Base-by-base conservation (phyloP, 1,284 basidiomycete species). In the Mycena citricolor region DNA sequence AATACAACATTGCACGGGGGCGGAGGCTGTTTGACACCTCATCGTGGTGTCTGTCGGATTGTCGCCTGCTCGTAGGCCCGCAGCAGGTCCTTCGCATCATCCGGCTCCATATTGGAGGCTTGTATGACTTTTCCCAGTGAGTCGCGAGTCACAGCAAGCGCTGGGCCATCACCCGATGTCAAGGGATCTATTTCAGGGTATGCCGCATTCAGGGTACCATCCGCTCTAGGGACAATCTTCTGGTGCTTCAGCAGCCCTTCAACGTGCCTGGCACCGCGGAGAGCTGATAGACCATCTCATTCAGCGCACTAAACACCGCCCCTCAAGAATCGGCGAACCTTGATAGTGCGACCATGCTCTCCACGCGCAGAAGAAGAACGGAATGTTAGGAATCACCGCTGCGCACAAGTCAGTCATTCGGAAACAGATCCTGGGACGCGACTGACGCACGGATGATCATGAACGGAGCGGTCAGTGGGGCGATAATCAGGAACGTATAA, bases 291-390 rank as follows among this genome's bases (percentile, higher is more conserved):
- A 21, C 24, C 8, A 19, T 33, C 28, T 44, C 40, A 33, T 32
- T 32, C 26, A 11, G 29, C 4, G 32, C 30, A 42, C 35, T 29
- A 34, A 33, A 29, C 13, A 12, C 14, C 32, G 12, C 26, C 39
- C 4, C 32, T 21, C 17, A 25, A 20, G n/a, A 22, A 22, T 5
- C 13, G 22, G 37, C 44, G 19, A 42, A 85, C 86, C 86, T 74
- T 71, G 78, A 58, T 83, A 90, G 62, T 90, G 87, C 33, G 81
- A 83, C 86, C 87, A 90, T 33, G 85, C 79, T 36, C 87, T 72
- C 87, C 88, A 90, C 2, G 73, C 76, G 56, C 86, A 89, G 64
- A 87, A 90, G 69, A 90, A 89, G 62, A 90, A 84, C 0, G 87
- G 87, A 14, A 90, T 63, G 61, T 90, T 90, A 24, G 86, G 86